Evolutionary conservation across 495 filamentous ascomycete genomes (phyloP), one percentile per base, ranked within the genome.

Genomic region (Cercophora scortea): DNA sequence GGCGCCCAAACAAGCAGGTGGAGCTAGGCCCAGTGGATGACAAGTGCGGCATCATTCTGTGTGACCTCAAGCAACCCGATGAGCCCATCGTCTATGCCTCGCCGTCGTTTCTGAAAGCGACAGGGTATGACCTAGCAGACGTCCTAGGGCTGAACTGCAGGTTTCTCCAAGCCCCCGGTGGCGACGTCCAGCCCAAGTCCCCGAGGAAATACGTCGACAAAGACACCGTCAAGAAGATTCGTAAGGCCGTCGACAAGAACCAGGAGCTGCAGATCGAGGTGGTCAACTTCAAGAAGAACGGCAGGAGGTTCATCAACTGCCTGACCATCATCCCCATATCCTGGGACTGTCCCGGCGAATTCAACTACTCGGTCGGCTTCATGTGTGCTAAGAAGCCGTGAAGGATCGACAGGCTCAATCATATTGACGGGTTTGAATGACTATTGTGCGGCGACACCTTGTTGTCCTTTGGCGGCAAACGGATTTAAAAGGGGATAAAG

Each of bases 71-170:
- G 16, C 54, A 61, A 16, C 65, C 64, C 8, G 74, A 79, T 52
- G 59, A 55, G 17, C 76, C 77, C 32, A 71, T 80, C 44, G 63
- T 79, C 15, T 80, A 80, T 51, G 71, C 68, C 10, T 73, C 74
- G 12, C 64, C 70, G 5, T 36, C 68, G 4, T 79, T 76, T 61
- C 52, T 56, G 35, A 45, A 62, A 12, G 57, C 79, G 49, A 77
- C 75, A 0, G 76, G 75, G 6, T 80, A 79, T 54, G 45, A 61
- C 4, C 40, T 39, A 3, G 19, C 44, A 34, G 74, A 80, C 51
- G 62, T 73, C 9, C 34, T 74, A n/a, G 73, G 74, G 0, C 49
- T 57, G 15, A 80, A 80, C 60, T 79, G 76, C 49, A 75, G 77
- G n/a, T 78, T 80, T 49, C 55, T 80, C 17, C 77, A 80, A 59